phyloP scores from a whole-genome alignment of 805 yeast genomes.

The Saccharomycopsis capsularis region DNA sequence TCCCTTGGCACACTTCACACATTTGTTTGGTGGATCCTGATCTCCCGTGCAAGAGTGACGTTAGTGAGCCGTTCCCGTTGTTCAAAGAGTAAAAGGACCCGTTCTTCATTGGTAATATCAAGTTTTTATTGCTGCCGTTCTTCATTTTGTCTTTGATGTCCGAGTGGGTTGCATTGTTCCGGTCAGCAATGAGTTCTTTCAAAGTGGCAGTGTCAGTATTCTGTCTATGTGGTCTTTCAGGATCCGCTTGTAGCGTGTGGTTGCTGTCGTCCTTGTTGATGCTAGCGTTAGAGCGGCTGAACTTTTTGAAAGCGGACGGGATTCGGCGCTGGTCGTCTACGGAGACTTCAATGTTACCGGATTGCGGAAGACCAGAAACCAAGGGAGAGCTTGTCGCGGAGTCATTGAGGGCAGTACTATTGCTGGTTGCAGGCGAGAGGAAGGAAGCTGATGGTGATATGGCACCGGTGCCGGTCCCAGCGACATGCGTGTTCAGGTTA shows the following conservation, averaged over 20 bases:
- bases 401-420: too few relatives aligned
- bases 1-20: constrained; percentile 19
- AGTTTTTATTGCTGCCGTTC: background rate
- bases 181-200: constrained; percentile 27
- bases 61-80: background rate
- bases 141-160: constrained; percentile 23
- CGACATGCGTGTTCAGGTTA: background rate
- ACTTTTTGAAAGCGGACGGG: too few relatives aligned
- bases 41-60: constrained; percentile 4
- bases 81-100: constrained; percentile 12
- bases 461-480: background rate
- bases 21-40: constrained; percentile 3
- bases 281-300: too few relatives aligned
- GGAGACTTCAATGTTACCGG: too few relatives aligned
- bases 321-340: too few relatives aligned
- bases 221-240: too few relatives aligned
- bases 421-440: too few relatives aligned
- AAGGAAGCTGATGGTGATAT: too few relatives aligned
- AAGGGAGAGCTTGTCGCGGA: too few relatives aligned
- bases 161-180: constrained; percentile 26
- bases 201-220: background rate
- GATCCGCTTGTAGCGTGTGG: too few relatives aligned
- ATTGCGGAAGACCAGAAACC: too few relatives aligned
- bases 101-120: background rate
- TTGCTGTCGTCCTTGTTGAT: too few relatives aligned